phyloP scores from a whole-genome alignment of 164 flowering plant species.

The Nymphaea thermarum region DNA sequence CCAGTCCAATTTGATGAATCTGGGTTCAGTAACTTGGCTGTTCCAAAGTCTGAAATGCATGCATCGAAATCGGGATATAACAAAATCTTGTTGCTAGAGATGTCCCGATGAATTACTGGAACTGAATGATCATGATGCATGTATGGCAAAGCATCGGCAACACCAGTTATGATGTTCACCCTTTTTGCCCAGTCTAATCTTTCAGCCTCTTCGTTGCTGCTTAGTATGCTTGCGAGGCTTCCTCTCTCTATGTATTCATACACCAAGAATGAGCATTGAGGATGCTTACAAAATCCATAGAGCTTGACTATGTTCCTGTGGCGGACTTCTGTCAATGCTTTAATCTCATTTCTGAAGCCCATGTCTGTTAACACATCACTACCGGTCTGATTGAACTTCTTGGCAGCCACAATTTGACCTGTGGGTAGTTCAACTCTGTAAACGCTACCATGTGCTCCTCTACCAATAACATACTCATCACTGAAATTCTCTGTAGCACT shows the following conservation, averaged over 20 bases:
- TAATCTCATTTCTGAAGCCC: conserved; percentile 9
- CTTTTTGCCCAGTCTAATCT: conserved; percentile 8
- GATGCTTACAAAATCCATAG: conserved; percentile 8
- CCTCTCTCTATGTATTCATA: conserved; percentile 13
- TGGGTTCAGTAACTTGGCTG: conserved; percentile 4
- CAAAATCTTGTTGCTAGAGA: conserved; percentile 9
- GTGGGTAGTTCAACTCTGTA: conserved; percentile 12
- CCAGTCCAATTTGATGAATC: conserved; percentile 7
- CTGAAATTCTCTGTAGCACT: conserved; percentile 1
- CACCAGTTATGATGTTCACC: conserved; percentile 5
- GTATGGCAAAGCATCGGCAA: conserved; percentile 11
- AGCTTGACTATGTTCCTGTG: conserved; percentile 14
- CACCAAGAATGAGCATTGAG: conserved; percentile 2
- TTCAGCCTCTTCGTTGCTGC: background rate
- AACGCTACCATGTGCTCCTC: conserved; percentile 7
- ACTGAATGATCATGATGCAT: conserved; percentile 11
- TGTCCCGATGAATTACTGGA: conserved; percentile 10
- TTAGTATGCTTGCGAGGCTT: conserved; percentile 4
- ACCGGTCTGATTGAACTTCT: conserved; percentile 2
- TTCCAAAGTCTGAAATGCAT: conserved; percentile 13
- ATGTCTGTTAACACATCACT: background rate
- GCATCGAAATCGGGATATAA: conserved; percentile 5
- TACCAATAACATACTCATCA: background rate
- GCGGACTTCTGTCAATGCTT: conserved; percentile 8
- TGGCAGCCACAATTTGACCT: conserved; percentile 11